Percentiles rank a stretch among this genome's conserved stretches.
Conservation (phyloP, 2,329 filamentous ascomycete species). For the Purpureocillium takamizusanense region DNA sequence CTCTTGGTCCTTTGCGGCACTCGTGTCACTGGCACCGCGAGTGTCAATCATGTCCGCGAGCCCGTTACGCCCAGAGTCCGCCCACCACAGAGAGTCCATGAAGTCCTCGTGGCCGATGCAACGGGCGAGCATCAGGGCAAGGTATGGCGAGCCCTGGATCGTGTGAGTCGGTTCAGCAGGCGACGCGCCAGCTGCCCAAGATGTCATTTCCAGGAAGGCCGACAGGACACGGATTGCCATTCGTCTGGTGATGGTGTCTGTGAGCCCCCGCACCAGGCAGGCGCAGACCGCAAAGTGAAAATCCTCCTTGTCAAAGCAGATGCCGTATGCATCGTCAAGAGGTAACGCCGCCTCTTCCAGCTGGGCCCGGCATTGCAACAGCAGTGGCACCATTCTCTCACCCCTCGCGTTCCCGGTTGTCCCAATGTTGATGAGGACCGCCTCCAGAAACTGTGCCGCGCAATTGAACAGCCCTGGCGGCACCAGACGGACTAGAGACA, state of each 20-base stretch:
- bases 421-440: conserved; percentile 55
- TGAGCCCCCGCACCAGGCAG: conserved; percentile 54
- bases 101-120: conserved; percentile 49
- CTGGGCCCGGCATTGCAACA: conserved; percentile 51
- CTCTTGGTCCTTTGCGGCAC: conserved; percentile 49
- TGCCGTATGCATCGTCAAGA: conserved; percentile 56
- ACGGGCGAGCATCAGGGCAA: conserved; percentile 50
- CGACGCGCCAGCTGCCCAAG: conserved; percentile 7
- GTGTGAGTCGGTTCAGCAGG: conserved; percentile 7
- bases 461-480: conserved; percentile 56
- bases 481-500: conserved; percentile 56
- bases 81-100: conserved; percentile 53
- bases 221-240: conserved; percentile 52
- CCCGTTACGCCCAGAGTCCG: conserved; percentile 38
- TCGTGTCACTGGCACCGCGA: conserved; percentile 21
- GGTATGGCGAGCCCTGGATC: conserved; percentile 43
- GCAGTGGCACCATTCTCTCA: conserved; percentile 47
- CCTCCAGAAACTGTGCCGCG: conserved; percentile 54
- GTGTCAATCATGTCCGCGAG: conserved; percentile 14
- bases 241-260: conserved; percentile 50
- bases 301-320: conserved; percentile 54
- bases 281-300: conserved; percentile 62
- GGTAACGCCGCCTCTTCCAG: conserved; percentile 53
- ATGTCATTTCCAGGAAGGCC: conserved; percentile 43
- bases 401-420: conserved; percentile 50